Evolutionary conservation across 2,329 filamentous ascomycete genomes (phyloP).

Genomic region (Xylaria multiplex): DNA sequence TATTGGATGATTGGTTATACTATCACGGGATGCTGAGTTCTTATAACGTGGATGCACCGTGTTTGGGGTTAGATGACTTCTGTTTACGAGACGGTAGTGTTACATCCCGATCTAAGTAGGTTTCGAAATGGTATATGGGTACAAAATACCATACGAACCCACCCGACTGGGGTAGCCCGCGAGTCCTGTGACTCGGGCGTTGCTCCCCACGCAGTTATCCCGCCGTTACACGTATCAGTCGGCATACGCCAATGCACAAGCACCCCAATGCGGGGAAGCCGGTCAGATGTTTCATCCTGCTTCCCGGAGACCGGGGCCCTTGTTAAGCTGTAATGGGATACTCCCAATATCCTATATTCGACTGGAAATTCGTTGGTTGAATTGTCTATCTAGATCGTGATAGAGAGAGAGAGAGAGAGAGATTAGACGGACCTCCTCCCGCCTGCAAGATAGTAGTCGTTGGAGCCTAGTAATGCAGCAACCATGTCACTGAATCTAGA

Average conservation of each 20-base stretch:
- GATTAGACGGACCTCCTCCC: not conserved
- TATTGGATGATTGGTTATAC: not conserved
- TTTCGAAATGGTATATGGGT: no score
- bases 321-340: not conserved
- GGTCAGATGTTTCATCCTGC: not conserved
- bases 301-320: not conserved
- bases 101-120: not conserved
- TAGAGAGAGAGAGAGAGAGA: not conserved
- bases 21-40: not conserved
- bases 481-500: conserved; percentile 17
- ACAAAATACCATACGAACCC: not conserved
- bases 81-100: not conserved
- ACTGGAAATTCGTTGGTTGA: not conserved
- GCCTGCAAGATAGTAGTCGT: not conserved
- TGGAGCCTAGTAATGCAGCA: not conserved
- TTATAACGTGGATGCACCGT: no score
- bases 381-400: not conserved
- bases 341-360: not conserved
- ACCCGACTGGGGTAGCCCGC: not conserved
- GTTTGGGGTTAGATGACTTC: not conserved
- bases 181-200: not conserved
- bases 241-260: not conserved
- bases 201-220: conserved; percentile 5
- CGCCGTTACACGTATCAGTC: not conserved
- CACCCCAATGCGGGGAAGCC: conserved; percentile 20